Evolutionary conservation across 2,329 filamentous ascomycete species (phyloP).

Genomic region (Fusarium vanettenii): DNA sequence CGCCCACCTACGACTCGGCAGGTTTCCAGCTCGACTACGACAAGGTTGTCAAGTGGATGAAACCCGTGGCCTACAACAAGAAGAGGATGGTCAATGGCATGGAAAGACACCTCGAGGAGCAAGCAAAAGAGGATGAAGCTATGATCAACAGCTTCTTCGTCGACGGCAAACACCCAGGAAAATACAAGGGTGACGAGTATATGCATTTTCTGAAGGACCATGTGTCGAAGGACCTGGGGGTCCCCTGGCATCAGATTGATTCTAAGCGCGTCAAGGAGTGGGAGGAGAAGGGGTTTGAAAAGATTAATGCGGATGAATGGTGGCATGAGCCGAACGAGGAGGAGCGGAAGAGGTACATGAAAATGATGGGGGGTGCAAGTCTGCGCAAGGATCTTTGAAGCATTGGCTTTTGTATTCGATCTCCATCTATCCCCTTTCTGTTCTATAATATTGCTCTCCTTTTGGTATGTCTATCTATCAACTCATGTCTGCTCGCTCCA

Average conservation of each 20-base stretch:
- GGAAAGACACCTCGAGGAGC: background rate
- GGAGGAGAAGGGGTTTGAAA: slow-evolving; percentile 15
- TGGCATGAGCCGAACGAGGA: slow-evolving; percentile 20
- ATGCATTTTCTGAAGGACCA: slow-evolving; percentile 25
- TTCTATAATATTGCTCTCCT: background rate
- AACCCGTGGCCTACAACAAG: slow-evolving; percentile 21
- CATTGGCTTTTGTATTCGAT: background rate
- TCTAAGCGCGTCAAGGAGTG: slow-evolving; percentile 4
- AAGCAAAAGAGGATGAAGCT: background rate
- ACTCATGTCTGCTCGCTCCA: background rate
- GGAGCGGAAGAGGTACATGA: slow-evolving; percentile 17
- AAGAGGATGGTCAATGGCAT: slow-evolving; percentile 11
- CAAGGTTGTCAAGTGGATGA: slow-evolving; percentile 31
- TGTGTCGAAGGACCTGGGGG: slow-evolving; percentile 27
- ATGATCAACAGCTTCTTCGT: slow-evolving; percentile 18
- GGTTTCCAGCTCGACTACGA: slow-evolving; percentile 36
- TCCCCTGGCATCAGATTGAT: slow-evolving; percentile 31
- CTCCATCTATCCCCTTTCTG: background rate
- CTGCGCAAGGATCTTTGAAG: slow-evolving; percentile 19
- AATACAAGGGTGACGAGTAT: background rate
- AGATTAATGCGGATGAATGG: slow-evolving; percentile 19
- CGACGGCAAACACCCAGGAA: background rate
- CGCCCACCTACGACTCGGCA: slow-evolving; percentile 20
- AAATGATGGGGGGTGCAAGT: slow-evolving; percentile 7
- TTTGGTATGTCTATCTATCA: background rate